Evolutionary conservation across 1,284 basidiomycete species (phyloP).

Genomic region (Apiotrichum siamense): DNA sequence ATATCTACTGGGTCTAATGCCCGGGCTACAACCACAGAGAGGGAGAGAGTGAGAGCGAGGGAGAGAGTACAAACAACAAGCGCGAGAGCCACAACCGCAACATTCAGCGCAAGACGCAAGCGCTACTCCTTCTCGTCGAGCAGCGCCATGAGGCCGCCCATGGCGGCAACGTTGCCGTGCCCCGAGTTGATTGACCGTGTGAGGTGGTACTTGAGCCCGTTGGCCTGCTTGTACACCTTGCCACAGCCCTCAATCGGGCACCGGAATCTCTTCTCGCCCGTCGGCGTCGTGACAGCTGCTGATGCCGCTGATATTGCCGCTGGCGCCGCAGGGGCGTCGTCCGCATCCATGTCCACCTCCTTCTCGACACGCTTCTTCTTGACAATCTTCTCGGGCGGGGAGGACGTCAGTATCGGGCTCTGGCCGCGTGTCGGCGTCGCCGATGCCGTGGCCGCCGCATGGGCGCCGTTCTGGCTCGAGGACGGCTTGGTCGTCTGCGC

Average conservation of each 20-base stretch:
- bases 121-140: constrained; percentile 17
- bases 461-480: too few species aligned
- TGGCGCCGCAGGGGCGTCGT: too few species aligned
- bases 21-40: constrained; percentile 1
- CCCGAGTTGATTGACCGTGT: constrained; percentile 43
- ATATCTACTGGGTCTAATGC: too few species aligned
- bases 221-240: constrained; percentile 56
- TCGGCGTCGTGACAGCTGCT: constrained; percentile 10
- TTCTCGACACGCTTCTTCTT: constrained; percentile 36
- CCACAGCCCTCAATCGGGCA: constrained; percentile 57
- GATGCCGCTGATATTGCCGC: too few species aligned
- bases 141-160: constrained; percentile 29
- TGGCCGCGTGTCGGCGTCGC: background rate
- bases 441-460: too few species aligned
- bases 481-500: too few species aligned
- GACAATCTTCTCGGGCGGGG: constrained; percentile 29
- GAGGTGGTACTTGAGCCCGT: constrained; percentile 47
- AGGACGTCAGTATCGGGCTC: background rate
- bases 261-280: constrained; percentile 53
- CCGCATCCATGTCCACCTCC: constrained; percentile 32
- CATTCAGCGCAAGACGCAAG: background rate
- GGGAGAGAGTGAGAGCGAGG: background rate
- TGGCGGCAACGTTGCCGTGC: constrained; percentile 42
- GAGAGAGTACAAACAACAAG: background rate
- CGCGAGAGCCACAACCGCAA: background rate